Conservation (phyloP, 2,329 filamentous ascomycete genomes). For the Arthroderma sp. region DNA sequence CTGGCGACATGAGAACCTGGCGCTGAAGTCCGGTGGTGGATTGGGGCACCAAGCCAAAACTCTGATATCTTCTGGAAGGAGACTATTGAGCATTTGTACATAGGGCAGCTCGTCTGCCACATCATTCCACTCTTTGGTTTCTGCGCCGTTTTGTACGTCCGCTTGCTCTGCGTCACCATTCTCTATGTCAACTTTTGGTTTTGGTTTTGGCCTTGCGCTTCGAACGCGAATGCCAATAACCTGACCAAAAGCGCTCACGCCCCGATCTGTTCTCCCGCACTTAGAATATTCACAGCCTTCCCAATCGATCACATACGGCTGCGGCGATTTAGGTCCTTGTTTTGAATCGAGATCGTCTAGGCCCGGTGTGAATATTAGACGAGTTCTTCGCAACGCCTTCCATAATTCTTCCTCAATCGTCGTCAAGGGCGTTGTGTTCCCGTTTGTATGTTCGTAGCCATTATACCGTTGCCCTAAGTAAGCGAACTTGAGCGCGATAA, state of each 20-base stretch:
- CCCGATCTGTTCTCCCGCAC: conserved; percentile 82
- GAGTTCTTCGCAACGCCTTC: conserved; percentile 72
- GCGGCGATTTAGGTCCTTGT: conserved; percentile 8
- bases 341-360: conserved; percentile 18
- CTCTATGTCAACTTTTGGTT: neutral
- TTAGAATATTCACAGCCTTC: conserved; percentile 84
- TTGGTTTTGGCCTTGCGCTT: conserved; percentile 54
- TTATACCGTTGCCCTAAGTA: conserved; percentile 87
- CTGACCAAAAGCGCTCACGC: conserved; percentile 94
- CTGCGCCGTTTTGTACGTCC: neutral
- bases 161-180: neutral
- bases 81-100: conserved; percentile 66
- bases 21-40: conserved; percentile 68
- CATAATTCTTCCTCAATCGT: conserved; percentile 90
- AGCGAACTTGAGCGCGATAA: conserved; percentile 83
- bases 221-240: conserved; percentile 74
- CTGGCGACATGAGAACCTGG: conserved; percentile 84
- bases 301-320: conserved; percentile 51
- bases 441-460: conserved; percentile 76
- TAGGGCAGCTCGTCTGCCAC: conserved; percentile 75
- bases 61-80: conserved; percentile 80
- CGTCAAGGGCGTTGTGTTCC: conserved; percentile 53
- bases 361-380: conserved; percentile 58
- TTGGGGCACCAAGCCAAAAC: conserved; percentile 85
- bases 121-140: conserved; percentile 44